Conservation (phyloP, 805 yeast genomes). For the Wickerhamiella australiensis region DNA sequence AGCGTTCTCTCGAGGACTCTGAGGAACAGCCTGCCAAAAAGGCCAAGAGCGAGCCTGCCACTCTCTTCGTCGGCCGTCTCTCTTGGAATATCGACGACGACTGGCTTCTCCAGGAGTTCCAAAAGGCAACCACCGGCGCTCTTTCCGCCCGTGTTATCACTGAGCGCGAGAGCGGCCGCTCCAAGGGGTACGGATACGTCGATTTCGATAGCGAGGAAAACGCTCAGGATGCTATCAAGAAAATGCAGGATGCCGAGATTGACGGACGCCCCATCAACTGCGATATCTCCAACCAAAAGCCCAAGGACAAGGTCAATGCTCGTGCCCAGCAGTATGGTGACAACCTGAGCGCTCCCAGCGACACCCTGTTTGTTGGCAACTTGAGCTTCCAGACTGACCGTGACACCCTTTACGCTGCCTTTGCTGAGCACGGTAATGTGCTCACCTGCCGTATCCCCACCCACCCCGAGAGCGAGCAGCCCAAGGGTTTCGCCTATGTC, state of each 20-base stretch:
- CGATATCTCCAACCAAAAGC: slow-evolving; percentile 81
- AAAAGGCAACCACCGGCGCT: slow-evolving; percentile 61
- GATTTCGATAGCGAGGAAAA: slow-evolving; percentile 67
- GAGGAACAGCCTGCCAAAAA: slow-evolving; percentile 38
- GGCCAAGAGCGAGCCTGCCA: slow-evolving; percentile 53
- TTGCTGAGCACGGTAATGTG: slow-evolving; percentile 69
- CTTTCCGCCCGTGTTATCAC: slow-evolving; percentile 80
- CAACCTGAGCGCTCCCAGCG: slow-evolving; percentile 81
- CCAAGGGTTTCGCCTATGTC: slow-evolving; percentile 98
- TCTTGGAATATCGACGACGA: slow-evolving; percentile 96
- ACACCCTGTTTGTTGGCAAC: slow-evolving; percentile 93
- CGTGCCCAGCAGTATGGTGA: slow-evolving; percentile 90
- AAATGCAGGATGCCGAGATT: slow-evolving; percentile 84
- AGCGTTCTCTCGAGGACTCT: slow-evolving; percentile 35
- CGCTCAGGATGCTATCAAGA: slow-evolving; percentile 78
- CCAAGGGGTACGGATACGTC: slow-evolving; percentile 90
- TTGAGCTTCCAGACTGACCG: slow-evolving; percentile 81
- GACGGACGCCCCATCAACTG: slow-evolving; percentile 95
- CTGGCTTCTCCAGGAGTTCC: slow-evolving; percentile 83
- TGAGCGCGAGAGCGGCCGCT: slow-evolving; percentile 84
- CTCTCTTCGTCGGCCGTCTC: slow-evolving; percentile 91
- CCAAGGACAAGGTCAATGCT: slow-evolving; percentile 43
- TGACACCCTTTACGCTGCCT: slow-evolving; percentile 60
- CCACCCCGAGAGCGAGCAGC: slow-evolving; percentile 96
- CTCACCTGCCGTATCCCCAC: slow-evolving; percentile 91